A percentile compares a stretch with the other conserved stretches of the same genome.
Conservation (phyloP, 1,284 basidiomycete genomes). For the Moniliophthora roreri region DNA sequence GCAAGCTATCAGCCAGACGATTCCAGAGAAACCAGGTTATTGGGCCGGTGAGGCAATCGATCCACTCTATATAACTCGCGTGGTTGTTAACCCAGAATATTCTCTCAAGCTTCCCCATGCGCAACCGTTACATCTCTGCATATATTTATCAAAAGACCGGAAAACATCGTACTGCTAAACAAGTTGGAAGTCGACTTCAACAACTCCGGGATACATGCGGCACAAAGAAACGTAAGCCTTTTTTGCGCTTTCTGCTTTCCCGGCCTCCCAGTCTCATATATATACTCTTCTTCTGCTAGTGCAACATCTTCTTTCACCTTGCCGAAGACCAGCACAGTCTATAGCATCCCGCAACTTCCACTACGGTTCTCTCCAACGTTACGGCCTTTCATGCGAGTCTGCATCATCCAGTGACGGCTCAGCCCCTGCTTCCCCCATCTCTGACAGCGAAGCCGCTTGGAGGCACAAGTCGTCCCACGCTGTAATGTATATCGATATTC, state of each 20-base stretch:
- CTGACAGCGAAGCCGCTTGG: conserved; percentile 30
- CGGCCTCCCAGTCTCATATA: conserved; percentile 1
- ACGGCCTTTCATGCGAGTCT: conserved; percentile 3
- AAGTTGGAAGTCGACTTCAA: conserved; percentile 72
- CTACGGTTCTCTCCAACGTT: conserved; percentile 26
- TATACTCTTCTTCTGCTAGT: conserved; percentile 33
- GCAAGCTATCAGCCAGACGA: conserved; percentile 69
- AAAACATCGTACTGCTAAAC: conserved; percentile 64
- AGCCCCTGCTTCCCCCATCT: conserved; percentile 33
- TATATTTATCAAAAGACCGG: conserved; percentile 65
- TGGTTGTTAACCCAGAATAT: background rate
- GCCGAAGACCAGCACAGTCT: conserved; percentile 24
- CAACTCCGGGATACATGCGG: conserved; percentile 68
- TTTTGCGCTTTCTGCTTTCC: conserved; percentile 18
- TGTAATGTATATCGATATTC: conserved; percentile 60
- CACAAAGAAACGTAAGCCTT: conserved; percentile 64
- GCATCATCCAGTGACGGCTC: conserved; percentile 37
- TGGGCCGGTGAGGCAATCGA: conserved; percentile 43
- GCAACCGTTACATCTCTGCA: conserved; percentile 73
- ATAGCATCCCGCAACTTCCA: conserved; percentile 19
- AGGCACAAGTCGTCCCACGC: conserved; percentile 29
- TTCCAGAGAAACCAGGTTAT: conserved; percentile 63
- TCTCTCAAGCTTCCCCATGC: conserved; percentile 52
- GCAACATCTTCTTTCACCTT: conserved; percentile 42
- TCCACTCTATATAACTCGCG: background rate